A percentile compares a stretch with the other conserved stretches of the same genome.
Conservation (phyloP, 73 alveolate genomes). For the Loxodes magnus region DNA sequence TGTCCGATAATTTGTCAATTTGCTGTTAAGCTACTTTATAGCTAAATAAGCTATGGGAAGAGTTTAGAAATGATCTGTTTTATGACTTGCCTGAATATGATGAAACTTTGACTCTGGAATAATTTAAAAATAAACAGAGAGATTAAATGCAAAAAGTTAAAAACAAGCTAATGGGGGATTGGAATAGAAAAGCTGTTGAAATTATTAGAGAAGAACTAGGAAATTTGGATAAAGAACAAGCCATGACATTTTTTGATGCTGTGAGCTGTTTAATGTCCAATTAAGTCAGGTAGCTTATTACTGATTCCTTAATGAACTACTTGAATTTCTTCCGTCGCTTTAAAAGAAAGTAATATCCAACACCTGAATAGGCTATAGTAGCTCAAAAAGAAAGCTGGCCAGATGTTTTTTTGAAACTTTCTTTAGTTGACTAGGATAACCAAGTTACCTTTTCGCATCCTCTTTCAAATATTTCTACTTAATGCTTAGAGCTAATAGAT, state of each 20-base stretch:
- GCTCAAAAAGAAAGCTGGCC: constrained; percentile 1
- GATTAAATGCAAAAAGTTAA: constrained; percentile 37
- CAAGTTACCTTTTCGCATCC: constrained; percentile 58
- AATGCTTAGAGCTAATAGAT: constrained; percentile 48
- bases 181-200: constrained; percentile 57
- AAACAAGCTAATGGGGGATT: constrained; percentile 35
- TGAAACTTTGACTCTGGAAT: constrained; percentile 43
- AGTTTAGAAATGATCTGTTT: constrained; percentile 56
- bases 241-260: constrained; percentile 73
- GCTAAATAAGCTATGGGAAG: constrained; percentile 72
- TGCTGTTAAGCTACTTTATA: constrained; percentile 69
- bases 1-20: constrained; percentile 71
- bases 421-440: constrained; percentile 45
- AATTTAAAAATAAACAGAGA: constrained; percentile 55
- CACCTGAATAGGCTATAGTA: constrained; percentile 1
- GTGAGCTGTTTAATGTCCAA: constrained; percentile 81
- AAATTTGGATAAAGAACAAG: constrained; percentile 61
- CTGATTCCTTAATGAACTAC: constrained; percentile 57
- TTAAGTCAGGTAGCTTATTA: constrained; percentile 58
- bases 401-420: constrained; percentile 63
- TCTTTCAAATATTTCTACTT: constrained; percentile 40
- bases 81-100: constrained; percentile 72
- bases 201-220: constrained; percentile 58
- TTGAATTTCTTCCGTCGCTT: constrained; percentile 64
- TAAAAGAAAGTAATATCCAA: constrained; percentile 35